phyloP scores from a whole-genome alignment of 768 basidiomycete genomes.

The Rhizopogon vulgaris region DNA sequence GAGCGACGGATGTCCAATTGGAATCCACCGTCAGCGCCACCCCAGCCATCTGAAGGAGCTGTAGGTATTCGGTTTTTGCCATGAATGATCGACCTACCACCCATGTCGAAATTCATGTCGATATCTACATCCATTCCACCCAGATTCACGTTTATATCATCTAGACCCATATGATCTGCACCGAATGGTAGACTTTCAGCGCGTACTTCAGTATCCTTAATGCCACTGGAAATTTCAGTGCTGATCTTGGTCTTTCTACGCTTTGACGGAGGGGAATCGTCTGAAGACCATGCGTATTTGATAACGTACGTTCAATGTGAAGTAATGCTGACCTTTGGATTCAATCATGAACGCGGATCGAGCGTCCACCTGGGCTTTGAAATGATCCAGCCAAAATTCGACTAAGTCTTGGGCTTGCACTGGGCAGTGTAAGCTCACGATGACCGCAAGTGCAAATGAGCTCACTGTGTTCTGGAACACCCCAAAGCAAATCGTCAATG shows the following conservation, averaged over 20 bases:
- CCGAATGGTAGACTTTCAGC: background rate
- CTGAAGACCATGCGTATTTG: conserved; percentile 15
- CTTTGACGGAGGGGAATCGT: conserved; percentile 38
- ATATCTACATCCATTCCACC: conserved; percentile 18
- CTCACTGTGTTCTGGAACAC: conserved; percentile 60
- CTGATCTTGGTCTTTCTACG: conserved; percentile 34
- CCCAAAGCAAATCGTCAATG: conserved; percentile 62
- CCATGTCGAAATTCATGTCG: conserved; percentile 15
- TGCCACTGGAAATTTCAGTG: background rate
- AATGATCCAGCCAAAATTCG: conserved; percentile 70
- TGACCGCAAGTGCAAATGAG: background rate
- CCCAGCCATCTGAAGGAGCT: conserved; percentile 18
- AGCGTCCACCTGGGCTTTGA: conserved; percentile 65
- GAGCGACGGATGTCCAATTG: conserved; percentile 33
- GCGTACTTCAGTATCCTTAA: background rate
- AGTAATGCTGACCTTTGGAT: background rate
- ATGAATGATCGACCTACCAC: conserved; percentile 11
- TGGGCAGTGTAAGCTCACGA: conserved; percentile 19
- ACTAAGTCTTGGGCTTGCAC: conserved; percentile 63
- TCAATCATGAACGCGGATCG: conserved; percentile 30
- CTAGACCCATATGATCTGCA: background rate
- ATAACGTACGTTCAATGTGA: background rate
- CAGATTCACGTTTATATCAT: background rate
- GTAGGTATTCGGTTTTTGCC: background rate
- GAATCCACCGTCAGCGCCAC: conserved; percentile 10